Evolutionary conservation across 2,329 filamentous ascomycete species (phyloP), one percentile per base, ranked within the genome.

Genomic region (Colletotrichum navitas): DNA sequence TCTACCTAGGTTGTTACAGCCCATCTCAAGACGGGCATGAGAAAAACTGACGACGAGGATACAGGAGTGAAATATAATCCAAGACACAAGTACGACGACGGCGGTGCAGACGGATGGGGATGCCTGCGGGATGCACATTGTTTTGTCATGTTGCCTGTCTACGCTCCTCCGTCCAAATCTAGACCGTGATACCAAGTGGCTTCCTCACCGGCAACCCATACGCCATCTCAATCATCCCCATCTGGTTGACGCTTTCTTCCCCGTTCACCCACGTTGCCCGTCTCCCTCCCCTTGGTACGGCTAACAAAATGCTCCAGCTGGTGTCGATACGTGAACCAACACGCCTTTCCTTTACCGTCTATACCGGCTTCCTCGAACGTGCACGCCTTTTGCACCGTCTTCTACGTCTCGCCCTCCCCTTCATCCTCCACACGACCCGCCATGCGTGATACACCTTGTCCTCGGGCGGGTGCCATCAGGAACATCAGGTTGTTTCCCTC

Each of bases 221-320:
- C 2, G 81, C 83, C 78, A 81, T 80, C 74, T 87, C 86, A 39
- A 87, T 75, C 78, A 83, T 83, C 76, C 76, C 80, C 82, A 85
- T 85, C 79, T 82, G 82, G 26, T 75, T 75, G 32, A 87, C 78
- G 34, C 80, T 84, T 71, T 86, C 84, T 61, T 84, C 81, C 1
- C 74, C 74, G 21, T 77, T 75, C 10, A 87, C 77, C 83, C 85
- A 86, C 2, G 79, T 68, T 1, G 78, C 79, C 5, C 80, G 79
- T 64, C 81, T 70, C 12, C 1, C 81, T 77, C 0, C 82, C 83
- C 56, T 80, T 81, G 58, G 87, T 74, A 41, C 76, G 77, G 76
- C 86, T 82, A 16, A 87, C 83, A 74, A 88, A 88, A 70, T 82
- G 79, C 76, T 87, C 84, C 39, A 88, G 78, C 78, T 84, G 81